A percentile compares a stretch with the other conserved stretches of the same genome.
phyloP scores from a whole-genome alignment of 2,329 filamentous ascomycete genomes.

The Allantophomopsis lycopodina region DNA sequence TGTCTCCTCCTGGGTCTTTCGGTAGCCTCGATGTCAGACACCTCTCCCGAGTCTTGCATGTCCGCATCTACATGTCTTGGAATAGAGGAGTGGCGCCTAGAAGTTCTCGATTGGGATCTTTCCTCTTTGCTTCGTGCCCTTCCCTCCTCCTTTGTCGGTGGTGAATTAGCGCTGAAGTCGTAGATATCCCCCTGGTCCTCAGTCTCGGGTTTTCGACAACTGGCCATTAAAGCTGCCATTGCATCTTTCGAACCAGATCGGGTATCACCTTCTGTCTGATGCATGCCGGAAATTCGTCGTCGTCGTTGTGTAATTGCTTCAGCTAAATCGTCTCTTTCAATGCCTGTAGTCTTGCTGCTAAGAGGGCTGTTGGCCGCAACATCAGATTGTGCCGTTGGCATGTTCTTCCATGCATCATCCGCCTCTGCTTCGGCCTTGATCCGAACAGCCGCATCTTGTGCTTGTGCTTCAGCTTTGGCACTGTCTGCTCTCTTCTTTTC shows the following conservation, averaged over 20 bases:
- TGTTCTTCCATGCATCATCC: slow-evolving; percentile 16
- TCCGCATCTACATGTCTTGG: too few relatives aligned
- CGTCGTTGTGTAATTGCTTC: slow-evolving; percentile 17
- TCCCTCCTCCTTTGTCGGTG: slow-evolving; percentile 5
- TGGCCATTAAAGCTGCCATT: slow-evolving; percentile 16
- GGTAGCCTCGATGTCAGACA: slow-evolving; percentile 3
- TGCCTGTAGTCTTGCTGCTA: slow-evolving; percentile 8
- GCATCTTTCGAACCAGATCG: slow-evolving; percentile 9
- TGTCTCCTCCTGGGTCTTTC: slow-evolving; percentile 2
- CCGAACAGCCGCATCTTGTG: slow-evolving; percentile 5
- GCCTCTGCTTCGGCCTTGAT: slow-evolving; percentile 16
- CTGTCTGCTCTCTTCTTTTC: slow-evolving; percentile 25
- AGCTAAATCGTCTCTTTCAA: slow-evolving; percentile 9
- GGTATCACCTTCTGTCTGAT: slow-evolving; percentile 10
- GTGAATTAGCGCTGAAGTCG: slow-evolving; percentile 13
- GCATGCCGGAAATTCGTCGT: slow-evolving; percentile 16
- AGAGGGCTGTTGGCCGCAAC: slow-evolving; percentile 15
- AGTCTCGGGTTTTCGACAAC: slow-evolving; percentile 12
- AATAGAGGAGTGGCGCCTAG: slow-evolving; percentile 11
- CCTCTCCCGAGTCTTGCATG: too few relatives aligned
- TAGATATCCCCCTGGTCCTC: slow-evolving; percentile 14
- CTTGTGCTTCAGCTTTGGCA: slow-evolving; percentile 11
- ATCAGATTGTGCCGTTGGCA: slow-evolving; percentile 10
- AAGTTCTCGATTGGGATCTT: slow-evolving; percentile 7
- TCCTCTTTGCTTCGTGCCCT: slow-evolving; percentile 5